Evolutionary conservation across 1,284 basidiomycete genomes (phyloP).

Genomic region (Volvariella surrecta): DNA sequence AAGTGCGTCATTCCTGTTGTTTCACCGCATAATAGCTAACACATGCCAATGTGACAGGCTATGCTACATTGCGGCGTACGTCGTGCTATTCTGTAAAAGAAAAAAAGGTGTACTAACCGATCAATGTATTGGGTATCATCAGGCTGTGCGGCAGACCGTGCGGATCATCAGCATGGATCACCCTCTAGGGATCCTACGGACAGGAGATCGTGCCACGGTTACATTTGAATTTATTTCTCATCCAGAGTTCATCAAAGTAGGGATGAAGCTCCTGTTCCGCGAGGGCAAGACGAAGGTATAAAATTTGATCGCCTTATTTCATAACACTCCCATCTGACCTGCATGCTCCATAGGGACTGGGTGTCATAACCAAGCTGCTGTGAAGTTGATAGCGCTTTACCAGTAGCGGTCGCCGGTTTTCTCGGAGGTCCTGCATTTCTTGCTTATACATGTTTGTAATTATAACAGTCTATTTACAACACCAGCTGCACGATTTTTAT

Average conservation of each 20-base stretch:
- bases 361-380: constrained; percentile 33
- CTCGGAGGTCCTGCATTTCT: no score
- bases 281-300: constrained; percentile 88
- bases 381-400: constrained; percentile 15
- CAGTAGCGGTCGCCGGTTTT: no score
- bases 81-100: constrained; percentile 7
- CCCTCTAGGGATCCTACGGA: constrained; percentile 79
- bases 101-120: no score
- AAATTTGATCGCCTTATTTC: constrained; percentile 2
- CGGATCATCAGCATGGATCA: constrained; percentile 85
- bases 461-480: no score
- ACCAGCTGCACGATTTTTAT: no score
- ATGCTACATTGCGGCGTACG: constrained; percentile 81
- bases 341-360: constrained; percentile 26
- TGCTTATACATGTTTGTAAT: no score
- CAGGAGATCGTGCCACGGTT: constrained; percentile 85
- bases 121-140: no score
- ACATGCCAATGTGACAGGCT: constrained; percentile 37
- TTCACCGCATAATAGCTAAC: no score
- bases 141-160: constrained; percentile 87
- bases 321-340: not conserved
- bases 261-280: constrained; percentile 85
- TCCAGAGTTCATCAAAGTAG: constrained; percentile 77
- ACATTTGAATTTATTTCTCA: constrained; percentile 87
- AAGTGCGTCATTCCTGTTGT: constrained; percentile 35